Conservation (phyloP, 2,329 filamentous ascomycete genomes). For the Mycosphaerella sp. region DNA sequence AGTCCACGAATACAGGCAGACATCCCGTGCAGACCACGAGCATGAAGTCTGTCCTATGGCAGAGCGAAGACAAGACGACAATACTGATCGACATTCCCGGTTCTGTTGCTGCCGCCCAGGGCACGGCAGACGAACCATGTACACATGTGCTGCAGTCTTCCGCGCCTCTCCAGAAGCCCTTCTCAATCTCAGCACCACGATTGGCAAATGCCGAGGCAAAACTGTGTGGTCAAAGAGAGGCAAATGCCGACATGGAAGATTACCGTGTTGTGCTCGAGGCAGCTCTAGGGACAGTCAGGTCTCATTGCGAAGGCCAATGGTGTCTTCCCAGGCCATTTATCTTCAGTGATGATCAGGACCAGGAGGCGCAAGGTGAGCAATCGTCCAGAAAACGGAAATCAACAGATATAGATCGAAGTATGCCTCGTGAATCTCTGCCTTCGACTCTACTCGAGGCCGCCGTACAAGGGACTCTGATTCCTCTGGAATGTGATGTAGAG, state of each 20-base stretch:
- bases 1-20: neutral
- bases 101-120: constrained; percentile 63
- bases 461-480: neutral
- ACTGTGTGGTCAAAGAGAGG: neutral
- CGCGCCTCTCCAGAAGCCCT: constrained; percentile 43
- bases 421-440: neutral
- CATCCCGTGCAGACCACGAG: neutral
- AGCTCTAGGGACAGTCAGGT: neutral
- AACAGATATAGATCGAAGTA: too few species aligned
- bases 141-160: constrained; percentile 44
- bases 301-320: neutral
- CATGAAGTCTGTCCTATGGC: constrained; percentile 47
- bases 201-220: constrained; percentile 36
- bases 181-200: constrained; percentile 53
- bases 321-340: neutral
- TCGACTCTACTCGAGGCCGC: neutral
- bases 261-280: neutral
- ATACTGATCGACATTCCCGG: constrained; percentile 63
- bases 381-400: too few species aligned
- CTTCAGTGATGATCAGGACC: too few species aligned
- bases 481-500: neutral
- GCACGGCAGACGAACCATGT: constrained; percentile 38
- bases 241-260: neutral
- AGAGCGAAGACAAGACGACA: constrained; percentile 46
- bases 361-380: too few species aligned